These are phyloP conservation scores for Haplographium delicatum DNA, from an alignment of 495 filamentous ascomycete species.

Conservation along the genomic window DNA sequence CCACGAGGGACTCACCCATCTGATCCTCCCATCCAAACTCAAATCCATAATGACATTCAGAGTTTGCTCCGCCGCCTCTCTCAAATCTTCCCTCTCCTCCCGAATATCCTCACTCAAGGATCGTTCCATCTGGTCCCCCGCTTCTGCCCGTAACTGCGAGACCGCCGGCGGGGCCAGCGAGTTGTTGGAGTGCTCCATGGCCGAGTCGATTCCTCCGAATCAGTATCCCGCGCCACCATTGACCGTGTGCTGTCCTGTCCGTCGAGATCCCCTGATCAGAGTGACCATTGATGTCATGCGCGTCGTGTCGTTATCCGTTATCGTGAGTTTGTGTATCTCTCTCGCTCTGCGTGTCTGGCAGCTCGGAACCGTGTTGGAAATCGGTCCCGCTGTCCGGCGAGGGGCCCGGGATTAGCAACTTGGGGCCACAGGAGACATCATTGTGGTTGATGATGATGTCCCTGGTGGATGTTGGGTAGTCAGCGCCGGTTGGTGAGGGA, in stretches of 20 bases:
- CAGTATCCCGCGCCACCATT: conserved; percentile 19
- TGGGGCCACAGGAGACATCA: conserved; percentile 23
- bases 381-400: conserved; percentile 6
- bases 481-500: neutral
- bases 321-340: no score
- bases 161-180: conserved; percentile 26
- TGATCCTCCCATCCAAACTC: conserved; percentile 77
- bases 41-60: conserved; percentile 93
- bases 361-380: conserved; percentile 9
- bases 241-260: conserved; percentile 11
- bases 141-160: conserved; percentile 39
- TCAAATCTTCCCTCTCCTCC: conserved; percentile 83
- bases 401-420: conserved; percentile 20
- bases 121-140: conserved; percentile 43
- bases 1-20: conserved; percentile 98
- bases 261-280: neutral
- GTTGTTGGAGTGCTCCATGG: conserved; percentile 17
- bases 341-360: no score
- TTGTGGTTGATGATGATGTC: conserved; percentile 27
- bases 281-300: conserved; percentile 16
- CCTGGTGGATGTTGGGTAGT: conserved; percentile 12
- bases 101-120: conserved; percentile 50
- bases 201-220: conserved; percentile 20
- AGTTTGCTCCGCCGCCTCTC: conserved; percentile 92
- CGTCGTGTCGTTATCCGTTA: conserved; percentile 10